These are phyloP conservation scores for Dryas integrifolia DNA, from an alignment of 331 rosid species.

Conservation along the genomic window DNA sequence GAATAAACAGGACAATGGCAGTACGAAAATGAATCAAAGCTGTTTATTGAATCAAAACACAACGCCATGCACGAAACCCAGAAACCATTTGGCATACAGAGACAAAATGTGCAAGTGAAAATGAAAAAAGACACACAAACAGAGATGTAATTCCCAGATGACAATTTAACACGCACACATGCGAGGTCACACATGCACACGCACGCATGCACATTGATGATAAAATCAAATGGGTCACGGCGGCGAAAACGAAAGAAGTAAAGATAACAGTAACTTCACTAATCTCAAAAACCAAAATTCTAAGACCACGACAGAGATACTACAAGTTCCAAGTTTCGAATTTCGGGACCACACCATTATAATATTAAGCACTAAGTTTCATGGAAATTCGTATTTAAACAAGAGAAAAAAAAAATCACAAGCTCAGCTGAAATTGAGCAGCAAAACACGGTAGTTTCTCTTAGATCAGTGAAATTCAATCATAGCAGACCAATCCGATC, in stretches of 20 bases:
- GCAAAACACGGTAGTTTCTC: constrained; percentile 18
- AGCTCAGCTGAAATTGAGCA: constrained; percentile 23
- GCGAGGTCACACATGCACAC: background rate
- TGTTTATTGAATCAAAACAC: background rate
- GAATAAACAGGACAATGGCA: background rate
- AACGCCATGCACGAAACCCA: background rate
- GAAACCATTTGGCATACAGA: constrained; percentile 14
- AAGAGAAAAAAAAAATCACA: background rate
- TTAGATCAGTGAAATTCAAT: constrained; percentile 36
- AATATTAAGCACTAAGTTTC: constrained; percentile 18
- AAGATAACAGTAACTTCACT: background rate
- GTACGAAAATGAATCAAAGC: background rate
- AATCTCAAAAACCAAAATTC: constrained; percentile 35
- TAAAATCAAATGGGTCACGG: constrained; percentile 3
- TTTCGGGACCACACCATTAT: constrained; percentile 33
- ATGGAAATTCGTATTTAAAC: constrained; percentile 30
- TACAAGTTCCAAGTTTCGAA: constrained; percentile 32
- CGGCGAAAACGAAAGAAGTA: constrained; percentile 4
- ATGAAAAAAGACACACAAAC: background rate
- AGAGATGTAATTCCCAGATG: constrained; percentile 5
- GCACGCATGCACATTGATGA: background rate
- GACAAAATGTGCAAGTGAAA: background rate
- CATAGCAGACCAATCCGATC: constrained; percentile 37
- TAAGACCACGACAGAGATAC: constrained; percentile 9
- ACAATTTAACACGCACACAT: constrained; percentile 4